Base-by-base conservation (phyloP, 495 filamentous ascomycete species). In the Penicillium coprophilum region DNA sequence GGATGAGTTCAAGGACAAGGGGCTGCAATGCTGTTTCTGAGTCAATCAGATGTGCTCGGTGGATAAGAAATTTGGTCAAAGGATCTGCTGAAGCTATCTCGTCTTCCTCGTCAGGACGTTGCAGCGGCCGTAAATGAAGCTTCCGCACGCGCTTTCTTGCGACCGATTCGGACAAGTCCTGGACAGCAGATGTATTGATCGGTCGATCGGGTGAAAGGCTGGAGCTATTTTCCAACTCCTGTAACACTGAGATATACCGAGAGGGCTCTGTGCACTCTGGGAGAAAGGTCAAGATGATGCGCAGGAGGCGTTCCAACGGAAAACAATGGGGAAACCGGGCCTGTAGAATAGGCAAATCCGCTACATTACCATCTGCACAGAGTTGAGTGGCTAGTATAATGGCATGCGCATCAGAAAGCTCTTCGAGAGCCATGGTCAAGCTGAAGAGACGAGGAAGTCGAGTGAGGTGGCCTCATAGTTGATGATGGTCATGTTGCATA, bases 251-350 rank as follows among this genome's bases (percentile, higher is more conserved):
- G 11, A 80, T 77, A 66, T 96, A 96, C 36, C 74, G 61, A 21
- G 69, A 77, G 27, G 91, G 87, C 15, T 83, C 82, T 11, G 83
- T 73, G 46, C 81, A 88, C 67, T 94, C 92, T 34, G 92, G 91
- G 7, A 97, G 81, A 60, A 85, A 94, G 50, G 88, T 95, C 55
- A 97, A 80, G 56, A 96, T 72, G 48, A 97, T 87, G 62, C 91
- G 85, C 59, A 95, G 75, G 32, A 92, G 61, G 43, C 89, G 80
- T 55, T 89, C 87, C 11, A 82, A 77, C 19, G 81, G 80, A 52
- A 92, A 79, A 56, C 80, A 78, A 60, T 81, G 72, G 36, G 71
- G 77, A 57, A 86, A 80, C 50, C 77, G 77, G 48, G 82, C 75
- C 53, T 85, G 80, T 30, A 96, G 76, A 44, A 73, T 76, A 56